Evolutionary conservation across 2,329 filamentous ascomycete species (phyloP).

Genomic region (Madurella fahalii): DNA sequence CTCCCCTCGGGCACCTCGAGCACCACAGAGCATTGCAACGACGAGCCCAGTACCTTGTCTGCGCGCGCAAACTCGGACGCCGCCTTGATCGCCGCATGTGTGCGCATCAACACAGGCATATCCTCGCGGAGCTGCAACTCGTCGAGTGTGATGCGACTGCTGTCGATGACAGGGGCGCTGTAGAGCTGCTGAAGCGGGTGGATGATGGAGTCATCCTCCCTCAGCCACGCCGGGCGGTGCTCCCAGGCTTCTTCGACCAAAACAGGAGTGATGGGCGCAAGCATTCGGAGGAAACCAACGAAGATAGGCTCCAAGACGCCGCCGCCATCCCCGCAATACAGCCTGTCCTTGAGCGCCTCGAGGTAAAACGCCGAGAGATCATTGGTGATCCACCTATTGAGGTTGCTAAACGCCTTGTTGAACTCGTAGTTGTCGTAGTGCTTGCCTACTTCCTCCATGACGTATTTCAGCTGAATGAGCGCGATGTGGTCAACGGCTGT

Average conservation of each 20-base stretch:
- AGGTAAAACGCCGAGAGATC: constrained; percentile 93
- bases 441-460: constrained; percentile 59
- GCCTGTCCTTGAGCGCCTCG: constrained; percentile 82
- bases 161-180: constrained; percentile 40
- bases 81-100: constrained; percentile 66
- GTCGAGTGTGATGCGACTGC: constrained; percentile 36
- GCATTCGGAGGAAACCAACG: constrained; percentile 68
- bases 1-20: constrained; percentile 43
- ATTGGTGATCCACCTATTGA: constrained; percentile 77
- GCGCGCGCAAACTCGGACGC: constrained; percentile 69
- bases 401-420: constrained; percentile 65
- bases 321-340: constrained; percentile 76
- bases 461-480: constrained; percentile 65
- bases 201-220: constrained; percentile 37
- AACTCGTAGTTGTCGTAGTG: constrained; percentile 74
- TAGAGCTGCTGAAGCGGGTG: constrained; percentile 49
- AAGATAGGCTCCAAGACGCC: constrained; percentile 66
- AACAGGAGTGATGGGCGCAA: constrained; percentile 75
- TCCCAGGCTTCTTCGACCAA: constrained; percentile 88
- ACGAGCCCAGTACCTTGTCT: constrained; percentile 72
- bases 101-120: constrained; percentile 46
- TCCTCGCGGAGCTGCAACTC: constrained; percentile 39
- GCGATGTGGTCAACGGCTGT: constrained; percentile 70
- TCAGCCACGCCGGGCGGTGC: constrained; percentile 64
- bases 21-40: constrained; percentile 70